phyloP scores from a whole-genome alignment of 345 rosid species.

The Salix koriyanagi region DNA sequence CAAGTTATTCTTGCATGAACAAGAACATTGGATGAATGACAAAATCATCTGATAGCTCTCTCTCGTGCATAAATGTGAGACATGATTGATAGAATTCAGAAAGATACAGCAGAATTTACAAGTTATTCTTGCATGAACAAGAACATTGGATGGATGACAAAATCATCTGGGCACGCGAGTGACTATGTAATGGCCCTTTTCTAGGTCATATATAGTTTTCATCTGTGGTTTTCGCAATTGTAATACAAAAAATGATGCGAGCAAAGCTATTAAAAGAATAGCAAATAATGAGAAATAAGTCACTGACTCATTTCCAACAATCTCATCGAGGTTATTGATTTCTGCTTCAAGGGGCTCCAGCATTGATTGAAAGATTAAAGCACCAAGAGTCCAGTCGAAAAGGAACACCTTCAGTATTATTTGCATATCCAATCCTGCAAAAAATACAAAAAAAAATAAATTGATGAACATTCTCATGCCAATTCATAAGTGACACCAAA shows the following conservation, averaged over 20 bases:
- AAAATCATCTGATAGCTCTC: conserved; percentile 13
- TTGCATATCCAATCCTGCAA: conserved; percentile 29
- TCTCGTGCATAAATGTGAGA: background rate
- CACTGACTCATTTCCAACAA: conserved; percentile 39
- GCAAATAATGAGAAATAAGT: conserved; percentile 40
- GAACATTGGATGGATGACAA: background rate
- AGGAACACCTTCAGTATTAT: conserved; percentile 25
- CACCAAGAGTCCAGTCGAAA: conserved; percentile 54
- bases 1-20: conserved; percentile 6
- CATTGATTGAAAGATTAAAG: conserved; percentile 36
- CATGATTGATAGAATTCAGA: background rate
- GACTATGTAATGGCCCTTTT: conserved; percentile 35
- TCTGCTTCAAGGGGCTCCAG: conserved; percentile 21
- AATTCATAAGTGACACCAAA: background rate
- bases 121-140: conserved; percentile 4
- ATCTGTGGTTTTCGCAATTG: conserved; percentile 38
- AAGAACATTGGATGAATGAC: background rate
- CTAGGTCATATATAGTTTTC: conserved; percentile 36
- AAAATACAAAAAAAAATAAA: background rate
- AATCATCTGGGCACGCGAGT: conserved; percentile 31
- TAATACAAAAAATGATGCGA: conserved; percentile 27
- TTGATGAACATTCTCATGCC: background rate
- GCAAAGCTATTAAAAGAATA: conserved; percentile 33
- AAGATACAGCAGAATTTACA: conserved; percentile 11
- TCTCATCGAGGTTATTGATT: conserved; percentile 16